phyloP scores from a whole-genome alignment of 129 eudicot species.

The Saussurea involucrata region DNA sequence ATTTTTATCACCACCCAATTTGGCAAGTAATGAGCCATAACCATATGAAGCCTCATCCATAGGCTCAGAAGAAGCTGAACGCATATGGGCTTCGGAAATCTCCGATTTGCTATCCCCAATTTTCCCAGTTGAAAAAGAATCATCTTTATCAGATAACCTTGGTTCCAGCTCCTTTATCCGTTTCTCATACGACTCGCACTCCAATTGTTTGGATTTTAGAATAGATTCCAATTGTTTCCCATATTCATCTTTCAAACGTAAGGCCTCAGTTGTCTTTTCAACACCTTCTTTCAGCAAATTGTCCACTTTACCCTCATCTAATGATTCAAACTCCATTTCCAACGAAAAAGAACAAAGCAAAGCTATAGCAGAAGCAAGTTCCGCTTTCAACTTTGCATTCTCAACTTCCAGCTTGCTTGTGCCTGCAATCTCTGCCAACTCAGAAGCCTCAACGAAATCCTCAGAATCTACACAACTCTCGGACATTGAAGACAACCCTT shows the following conservation, averaged over 20 bases:
- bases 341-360: slow-evolving; percentile 45
- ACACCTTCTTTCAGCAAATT: slow-evolving; percentile 57
- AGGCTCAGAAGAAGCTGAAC: slow-evolving; percentile 31
- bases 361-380: slow-evolving; percentile 90
- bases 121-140: slow-evolving; percentile 41
- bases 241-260: slow-evolving; percentile 76
- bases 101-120: slow-evolving; percentile 59
- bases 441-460: slow-evolving; percentile 46
- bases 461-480: slow-evolving; percentile 34
- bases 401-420: slow-evolving; percentile 89
- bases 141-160: slow-evolving; percentile 61
- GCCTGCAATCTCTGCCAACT: slow-evolving; percentile 76
- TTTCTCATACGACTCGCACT: slow-evolving; percentile 74
- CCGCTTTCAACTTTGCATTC: slow-evolving; percentile 81
- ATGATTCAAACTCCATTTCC: slow-evolving; percentile 58
- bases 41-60: slow-evolving; percentile 81
- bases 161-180: slow-evolving; percentile 84
- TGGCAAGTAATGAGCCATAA: slow-evolving; percentile 39
- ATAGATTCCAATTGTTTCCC: slow-evolving; percentile 51
- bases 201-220: slow-evolving; percentile 57
- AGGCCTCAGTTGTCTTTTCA: slow-evolving; percentile 81
- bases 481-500: slow-evolving; percentile 41
- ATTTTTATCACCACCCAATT: slow-evolving; percentile 39
- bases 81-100: slow-evolving; percentile 49
- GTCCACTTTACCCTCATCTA: slow-evolving; percentile 61